Evolutionary conservation across 768 basidiomycete genomes (phyloP).

Genomic region (Tremella yokohamensis): DNA sequence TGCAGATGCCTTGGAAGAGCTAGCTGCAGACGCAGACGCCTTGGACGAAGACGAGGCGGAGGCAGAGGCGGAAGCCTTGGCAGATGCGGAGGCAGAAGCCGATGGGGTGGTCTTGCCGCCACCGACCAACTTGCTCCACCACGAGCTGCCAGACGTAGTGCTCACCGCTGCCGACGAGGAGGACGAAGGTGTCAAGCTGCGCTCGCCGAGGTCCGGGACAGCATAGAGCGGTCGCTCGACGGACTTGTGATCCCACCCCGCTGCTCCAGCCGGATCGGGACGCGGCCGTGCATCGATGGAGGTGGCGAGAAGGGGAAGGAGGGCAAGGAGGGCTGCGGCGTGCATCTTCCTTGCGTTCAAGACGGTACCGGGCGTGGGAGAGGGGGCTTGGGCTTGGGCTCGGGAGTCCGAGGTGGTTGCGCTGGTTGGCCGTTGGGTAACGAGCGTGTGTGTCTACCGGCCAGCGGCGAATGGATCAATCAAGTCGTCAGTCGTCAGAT

Average conservation of each 20-base stretch:
- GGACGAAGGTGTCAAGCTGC: too few relatives aligned
- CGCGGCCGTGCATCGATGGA: neutral
- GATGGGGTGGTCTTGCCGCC: neutral
- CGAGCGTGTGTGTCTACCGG: too few relatives aligned
- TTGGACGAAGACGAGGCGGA: neutral
- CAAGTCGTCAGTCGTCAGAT: too few relatives aligned
- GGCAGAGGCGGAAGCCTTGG: neutral
- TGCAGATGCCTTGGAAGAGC: neutral
- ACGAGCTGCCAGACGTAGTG: neutral
- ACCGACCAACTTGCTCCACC: neutral
- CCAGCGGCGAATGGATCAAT: too few relatives aligned
- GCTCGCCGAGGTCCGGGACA: too few relatives aligned
- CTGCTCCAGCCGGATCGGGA: neutral
- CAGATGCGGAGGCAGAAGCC: neutral
- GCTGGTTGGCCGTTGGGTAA: too few relatives aligned
- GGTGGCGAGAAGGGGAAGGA: constrained; percentile 5
- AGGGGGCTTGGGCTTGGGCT: too few relatives aligned
- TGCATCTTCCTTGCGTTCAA: neutral
- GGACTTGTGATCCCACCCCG: neutral
- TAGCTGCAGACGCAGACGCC: neutral
- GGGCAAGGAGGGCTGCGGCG: neutral
- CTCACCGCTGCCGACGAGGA: too few relatives aligned
- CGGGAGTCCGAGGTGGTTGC: too few relatives aligned
- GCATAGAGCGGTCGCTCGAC: neutral
- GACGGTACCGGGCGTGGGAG: too few relatives aligned